phyloP scores from a whole-genome alignment of 345 rosid species.

The Eucalyptus lansdowneana region DNA sequence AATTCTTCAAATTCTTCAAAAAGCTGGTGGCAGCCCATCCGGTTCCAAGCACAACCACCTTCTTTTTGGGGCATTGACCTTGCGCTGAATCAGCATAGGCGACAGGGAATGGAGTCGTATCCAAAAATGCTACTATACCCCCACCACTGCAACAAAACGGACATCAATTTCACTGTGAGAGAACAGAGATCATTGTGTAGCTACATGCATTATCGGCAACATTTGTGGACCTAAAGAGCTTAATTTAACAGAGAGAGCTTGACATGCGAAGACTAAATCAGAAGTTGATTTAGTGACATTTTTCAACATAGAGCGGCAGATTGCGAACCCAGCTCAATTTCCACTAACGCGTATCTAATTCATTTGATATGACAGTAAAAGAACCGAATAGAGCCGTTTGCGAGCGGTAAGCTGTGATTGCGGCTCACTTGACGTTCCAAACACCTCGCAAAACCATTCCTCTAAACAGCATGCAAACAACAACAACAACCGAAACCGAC shows the following conservation, averaged over 20 bases:
- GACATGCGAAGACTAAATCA: background rate
- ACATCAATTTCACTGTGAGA: background rate
- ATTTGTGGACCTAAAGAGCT: background rate
- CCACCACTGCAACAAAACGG: slow-evolving; percentile 30
- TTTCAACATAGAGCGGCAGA: background rate
- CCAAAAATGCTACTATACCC: slow-evolving; percentile 33
- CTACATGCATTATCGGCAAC: background rate
- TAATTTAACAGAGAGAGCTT: background rate
- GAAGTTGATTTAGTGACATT: background rate
- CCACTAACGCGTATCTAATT: background rate
- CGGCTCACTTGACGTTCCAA: background rate
- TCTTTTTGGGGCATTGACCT: slow-evolving; percentile 30
- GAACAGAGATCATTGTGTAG: background rate
- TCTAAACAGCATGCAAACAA: background rate
- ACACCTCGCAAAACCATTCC: background rate
- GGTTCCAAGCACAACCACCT: slow-evolving; percentile 70
- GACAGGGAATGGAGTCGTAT: slow-evolving; percentile 8
- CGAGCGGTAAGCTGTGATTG: background rate
- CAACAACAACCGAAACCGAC: background rate
- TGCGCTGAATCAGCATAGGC: background rate
- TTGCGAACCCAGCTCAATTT: background rate
- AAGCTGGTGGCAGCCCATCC: slow-evolving; percentile 85
- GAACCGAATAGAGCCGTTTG: background rate
- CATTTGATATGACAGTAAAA: background rate
- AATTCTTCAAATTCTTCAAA: slow-evolving; percentile 37